phyloP scores from a whole-genome alignment of 1,139 yeast genomes.

The Suhomyces bokatorum region DNA sequence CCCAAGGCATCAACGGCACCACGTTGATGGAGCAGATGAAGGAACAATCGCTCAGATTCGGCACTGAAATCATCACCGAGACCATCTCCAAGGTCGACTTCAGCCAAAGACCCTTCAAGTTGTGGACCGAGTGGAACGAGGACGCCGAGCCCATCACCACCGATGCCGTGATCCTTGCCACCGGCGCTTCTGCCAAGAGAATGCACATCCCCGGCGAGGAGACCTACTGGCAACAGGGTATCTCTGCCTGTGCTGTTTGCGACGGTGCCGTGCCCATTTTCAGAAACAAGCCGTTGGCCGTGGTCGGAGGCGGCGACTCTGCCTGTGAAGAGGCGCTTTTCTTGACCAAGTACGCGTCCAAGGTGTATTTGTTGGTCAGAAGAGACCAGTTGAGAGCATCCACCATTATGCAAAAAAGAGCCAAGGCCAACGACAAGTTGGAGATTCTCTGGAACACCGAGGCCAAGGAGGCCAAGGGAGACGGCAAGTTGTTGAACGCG shows the following conservation, averaged over 20 bases:
- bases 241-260: slow-evolving; percentile 98
- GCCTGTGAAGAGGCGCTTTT: slow-evolving; percentile 98
- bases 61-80: slow-evolving; percentile 92
- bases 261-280: slow-evolving; percentile 99
- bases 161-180: slow-evolving; percentile 89
- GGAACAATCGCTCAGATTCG: slow-evolving; percentile 80
- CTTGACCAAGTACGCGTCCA: slow-evolving; percentile 94
- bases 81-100: slow-evolving; percentile 91
- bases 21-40: slow-evolving; percentile 93
- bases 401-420: slow-evolving; percentile 94
- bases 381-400: slow-evolving; percentile 94
- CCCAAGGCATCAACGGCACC: slow-evolving; percentile 86
- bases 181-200: slow-evolving; percentile 98
- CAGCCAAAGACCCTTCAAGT: slow-evolving; percentile 83
- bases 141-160: slow-evolving; percentile 87
- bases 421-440: slow-evolving; percentile 75
- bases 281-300: slow-evolving; percentile 96
- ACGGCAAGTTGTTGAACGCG: slow-evolving; percentile 70
- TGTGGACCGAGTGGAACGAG: slow-evolving; percentile 95
- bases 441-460: slow-evolving; percentile 89
- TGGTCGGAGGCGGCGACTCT: slow-evolving; percentile 97
- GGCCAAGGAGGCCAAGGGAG: slow-evolving; percentile 86
- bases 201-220: slow-evolving; percentile 95
- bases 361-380: slow-evolving; percentile 90
- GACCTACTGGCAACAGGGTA: slow-evolving; percentile 97